These are phyloP conservation scores for Termitomyces sp. DNA, from an alignment of 768 basidiomycete species.

Conservation along the genomic window DNA sequence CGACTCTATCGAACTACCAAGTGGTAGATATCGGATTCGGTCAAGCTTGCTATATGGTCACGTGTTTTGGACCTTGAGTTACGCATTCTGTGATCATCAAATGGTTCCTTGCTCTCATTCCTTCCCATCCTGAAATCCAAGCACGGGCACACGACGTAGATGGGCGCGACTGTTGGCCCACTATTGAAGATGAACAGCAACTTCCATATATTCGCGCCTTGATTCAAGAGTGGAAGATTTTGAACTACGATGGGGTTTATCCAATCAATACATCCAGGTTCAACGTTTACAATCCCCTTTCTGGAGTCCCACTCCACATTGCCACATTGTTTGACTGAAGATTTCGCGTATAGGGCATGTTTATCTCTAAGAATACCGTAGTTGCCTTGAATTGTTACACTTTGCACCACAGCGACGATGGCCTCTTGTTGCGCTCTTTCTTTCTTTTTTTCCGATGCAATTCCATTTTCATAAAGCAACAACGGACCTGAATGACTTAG, in stretches of 20 bases:
- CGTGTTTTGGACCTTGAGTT: too few species aligned
- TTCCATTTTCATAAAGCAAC: not conserved
- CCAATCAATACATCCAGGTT: slow-evolving; percentile 13
- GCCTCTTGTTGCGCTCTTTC: not conserved
- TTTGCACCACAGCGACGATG: slow-evolving; percentile 29
- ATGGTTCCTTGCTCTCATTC: slow-evolving; percentile 29
- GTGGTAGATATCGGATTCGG: too few species aligned
- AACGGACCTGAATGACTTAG: too few species aligned
- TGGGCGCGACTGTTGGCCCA: slow-evolving; percentile 22
- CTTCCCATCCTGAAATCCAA: slow-evolving; percentile 22
- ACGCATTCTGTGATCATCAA: slow-evolving; percentile 29
- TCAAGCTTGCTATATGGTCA: too few species aligned
- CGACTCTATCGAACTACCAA: too few species aligned
- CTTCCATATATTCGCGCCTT: slow-evolving; percentile 31
- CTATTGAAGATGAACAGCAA: slow-evolving; percentile 20
- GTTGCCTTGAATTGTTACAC: slow-evolving; percentile 33
- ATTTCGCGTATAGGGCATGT: slow-evolving; percentile 34
- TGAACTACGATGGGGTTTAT: too few species aligned
- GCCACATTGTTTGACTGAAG: slow-evolving; percentile 23
- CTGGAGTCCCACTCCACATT: slow-evolving; percentile 34
- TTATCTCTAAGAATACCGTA: slow-evolving; percentile 32
- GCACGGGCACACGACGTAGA: slow-evolving; percentile 23
- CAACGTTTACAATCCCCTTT: slow-evolving; percentile 29
- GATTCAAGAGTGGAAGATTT: slow-evolving; percentile 16
- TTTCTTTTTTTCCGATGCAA: not conserved